Evolutionary conservation across 768 basidiomycete species (phyloP), one percentile per base, ranked within the genome.

Genomic region (Amanita rimosa): DNA sequence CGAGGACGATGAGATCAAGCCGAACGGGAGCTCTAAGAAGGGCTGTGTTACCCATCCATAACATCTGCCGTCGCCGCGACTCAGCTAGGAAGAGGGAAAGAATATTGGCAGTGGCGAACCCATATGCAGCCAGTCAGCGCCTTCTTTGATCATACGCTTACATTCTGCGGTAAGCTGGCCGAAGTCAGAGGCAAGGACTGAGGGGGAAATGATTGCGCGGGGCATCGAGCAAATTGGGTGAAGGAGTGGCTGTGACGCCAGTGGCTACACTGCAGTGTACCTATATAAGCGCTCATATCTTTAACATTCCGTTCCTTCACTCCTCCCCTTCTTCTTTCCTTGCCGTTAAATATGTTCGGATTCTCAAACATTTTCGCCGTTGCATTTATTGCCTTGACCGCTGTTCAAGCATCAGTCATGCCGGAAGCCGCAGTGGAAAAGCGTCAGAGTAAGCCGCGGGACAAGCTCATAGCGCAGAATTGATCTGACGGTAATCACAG

Each of bases 81-180:
- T 49, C 21, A 43, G 48, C 16, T 44, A 48, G 31, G 7, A 45
- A 29, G 26, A 22, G 31, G 27, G 24, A 40, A 35, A 29, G n/a
- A 19, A 16, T 50, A 16, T n/a, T 16, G 46, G 40, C 39, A 36
- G 43, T 27, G 24, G 56, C 62, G 55, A 52, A 87, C 93, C 93
- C 94, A 98, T 97, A 58, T 97, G 95, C 50, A 97, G 76, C 96
- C 96, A 98, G 64, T 98, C 85, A 17, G 94, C 94, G 10, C 96
- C 96, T 53, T 81, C 78, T 61, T 83, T 81, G 52, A 97, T 91
- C 93, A 99, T 98, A 43, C 93, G 78, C 62, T 86, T 85, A 69
- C 96, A 96, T 79, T 99, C 96, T 58, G 84, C 85, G 44, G 83
- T 84, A 57, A 99, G 79, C 60, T 95, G 84, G 36, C 92, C 94